Conservation (phyloP, 768 basidiomycete species). For the Serendipita sp. region DNA sequence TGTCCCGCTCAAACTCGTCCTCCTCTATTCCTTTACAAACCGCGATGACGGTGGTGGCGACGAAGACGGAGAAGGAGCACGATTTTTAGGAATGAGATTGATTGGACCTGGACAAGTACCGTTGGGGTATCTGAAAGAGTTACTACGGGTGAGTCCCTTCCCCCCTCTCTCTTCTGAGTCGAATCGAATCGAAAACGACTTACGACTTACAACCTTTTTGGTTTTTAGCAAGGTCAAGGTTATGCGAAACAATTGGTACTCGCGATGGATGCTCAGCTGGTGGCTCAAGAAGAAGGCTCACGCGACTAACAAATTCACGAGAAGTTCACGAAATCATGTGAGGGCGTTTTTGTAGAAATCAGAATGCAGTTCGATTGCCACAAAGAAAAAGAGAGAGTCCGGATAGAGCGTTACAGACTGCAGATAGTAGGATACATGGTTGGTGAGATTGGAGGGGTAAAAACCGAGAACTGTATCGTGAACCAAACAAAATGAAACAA, state of each 20-base stretch:
- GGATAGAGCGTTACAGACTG: too few species aligned
- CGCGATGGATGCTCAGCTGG: conserved; percentile 30
- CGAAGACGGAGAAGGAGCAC: conserved; percentile 17
- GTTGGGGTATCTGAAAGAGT: conserved; percentile 28
- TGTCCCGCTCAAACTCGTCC: conserved; percentile 39
- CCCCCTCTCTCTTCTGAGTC: background rate
- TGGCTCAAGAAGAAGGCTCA: too few species aligned
- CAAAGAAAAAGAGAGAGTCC: too few species aligned
- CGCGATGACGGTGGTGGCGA: background rate
- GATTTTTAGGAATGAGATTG: conserved; percentile 46
- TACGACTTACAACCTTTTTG: background rate
- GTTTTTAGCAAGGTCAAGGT: conserved; percentile 43
- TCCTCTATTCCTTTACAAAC: conserved; percentile 44
- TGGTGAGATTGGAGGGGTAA: too few species aligned
- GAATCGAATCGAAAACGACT: background rate
- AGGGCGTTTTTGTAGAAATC: too few species aligned
- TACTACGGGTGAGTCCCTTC: conserved; percentile 34
- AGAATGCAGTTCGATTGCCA: too few species aligned
- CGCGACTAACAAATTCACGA: too few species aligned
- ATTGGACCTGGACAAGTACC: conserved; percentile 47
- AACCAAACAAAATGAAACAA: too few species aligned
- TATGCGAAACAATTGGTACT: conserved; percentile 41
- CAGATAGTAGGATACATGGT: too few species aligned
- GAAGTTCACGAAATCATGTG: too few species aligned
- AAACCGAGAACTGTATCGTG: too few species aligned